Evolutionary conservation across 2,329 filamentous ascomycete genomes (phyloP).

Genomic region (Phaeoacremonium minimum): DNA sequence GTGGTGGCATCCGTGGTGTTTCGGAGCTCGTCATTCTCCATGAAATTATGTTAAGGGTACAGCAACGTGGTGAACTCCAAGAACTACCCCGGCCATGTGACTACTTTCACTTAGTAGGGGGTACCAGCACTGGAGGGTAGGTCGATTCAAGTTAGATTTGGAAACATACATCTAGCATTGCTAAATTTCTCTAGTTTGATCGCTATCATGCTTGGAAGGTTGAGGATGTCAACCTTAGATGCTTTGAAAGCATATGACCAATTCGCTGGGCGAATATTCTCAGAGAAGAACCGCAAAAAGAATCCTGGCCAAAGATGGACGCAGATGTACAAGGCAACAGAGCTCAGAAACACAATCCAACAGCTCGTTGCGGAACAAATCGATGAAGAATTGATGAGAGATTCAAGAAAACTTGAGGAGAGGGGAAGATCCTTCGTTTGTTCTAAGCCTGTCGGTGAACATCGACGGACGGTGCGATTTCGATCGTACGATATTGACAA

Average conservation of each 20-base stretch:
- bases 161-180: neutral
- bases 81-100: conserved; percentile 26
- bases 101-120: conserved; percentile 33
- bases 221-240: conserved; percentile 37
- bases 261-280: conserved; percentile 30
- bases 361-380: conserved; percentile 11
- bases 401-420: conserved; percentile 2
- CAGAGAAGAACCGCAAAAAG: conserved; percentile 15
- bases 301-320: conserved; percentile 1
- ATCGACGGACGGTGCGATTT: neutral
- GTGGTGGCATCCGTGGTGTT: conserved; percentile 28
- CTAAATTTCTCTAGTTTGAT: conserved; percentile 28
- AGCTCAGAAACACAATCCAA: conserved; percentile 23
- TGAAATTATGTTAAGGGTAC: conserved; percentile 23
- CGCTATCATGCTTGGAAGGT: conserved; percentile 40
- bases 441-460: conserved; percentile 10
- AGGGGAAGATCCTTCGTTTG: conserved; percentile 22
- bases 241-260: conserved; percentile 33
- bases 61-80: conserved; percentile 11
- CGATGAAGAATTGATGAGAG: conserved; percentile 14
- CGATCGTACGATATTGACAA: conserved; percentile 3
- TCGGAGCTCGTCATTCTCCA: conserved; percentile 27
- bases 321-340: conserved; percentile 21
- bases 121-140: conserved; percentile 30
- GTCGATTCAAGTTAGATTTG: conserved; percentile 1